A percentile compares a stretch with the other conserved stretches of the same genome.
These are phyloP conservation scores for Agaricus subrufescens DNA, from an alignment of 768 basidiomycete genomes.

Conservation along the genomic window DNA sequence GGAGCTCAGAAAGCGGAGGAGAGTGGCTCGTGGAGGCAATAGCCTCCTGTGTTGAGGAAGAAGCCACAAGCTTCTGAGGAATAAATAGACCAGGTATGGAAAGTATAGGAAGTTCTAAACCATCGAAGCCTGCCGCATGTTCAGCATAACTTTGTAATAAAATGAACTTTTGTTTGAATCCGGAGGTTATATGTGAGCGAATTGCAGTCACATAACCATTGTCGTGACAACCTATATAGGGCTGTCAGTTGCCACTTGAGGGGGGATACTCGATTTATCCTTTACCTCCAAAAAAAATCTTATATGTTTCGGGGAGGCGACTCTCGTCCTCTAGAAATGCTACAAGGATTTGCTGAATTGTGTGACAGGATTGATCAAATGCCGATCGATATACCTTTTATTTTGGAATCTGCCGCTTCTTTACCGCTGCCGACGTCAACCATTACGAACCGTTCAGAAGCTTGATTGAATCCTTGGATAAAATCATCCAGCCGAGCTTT, in stretches of 20 bases:
- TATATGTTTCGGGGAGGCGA: constrained; percentile 56
- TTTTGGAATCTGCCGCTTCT: constrained; percentile 73
- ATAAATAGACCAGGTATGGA: constrained; percentile 58
- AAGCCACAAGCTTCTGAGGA: constrained; percentile 41
- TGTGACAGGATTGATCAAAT: background rate
- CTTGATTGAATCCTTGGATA: constrained; percentile 65
- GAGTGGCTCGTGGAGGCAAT: constrained; percentile 3
- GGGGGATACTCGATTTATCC: background rate
- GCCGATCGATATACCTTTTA: constrained; percentile 49
- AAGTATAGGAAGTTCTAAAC: constrained; percentile 51
- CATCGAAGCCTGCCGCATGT: constrained; percentile 53
- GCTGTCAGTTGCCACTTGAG: constrained; percentile 1
- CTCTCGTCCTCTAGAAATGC: constrained; percentile 58
- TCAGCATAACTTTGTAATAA: constrained; percentile 61
- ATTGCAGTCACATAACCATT: constrained; percentile 65
- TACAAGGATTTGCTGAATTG: constrained; percentile 18
- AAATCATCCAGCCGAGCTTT: constrained; percentile 57
- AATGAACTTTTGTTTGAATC: constrained; percentile 59
- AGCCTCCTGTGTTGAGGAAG: constrained; percentile 5
- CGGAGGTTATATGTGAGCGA: constrained; percentile 59
- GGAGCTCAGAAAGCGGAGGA: constrained; percentile 5
- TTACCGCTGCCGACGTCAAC: constrained; percentile 68
- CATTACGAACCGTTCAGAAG: constrained; percentile 60
- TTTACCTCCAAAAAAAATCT: constrained; percentile 53
- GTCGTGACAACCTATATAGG: constrained; percentile 58